Evolutionary conservation across 208 protist genomes (phyloP).

Genomic region (Acanthamoeba royreba): DNA sequence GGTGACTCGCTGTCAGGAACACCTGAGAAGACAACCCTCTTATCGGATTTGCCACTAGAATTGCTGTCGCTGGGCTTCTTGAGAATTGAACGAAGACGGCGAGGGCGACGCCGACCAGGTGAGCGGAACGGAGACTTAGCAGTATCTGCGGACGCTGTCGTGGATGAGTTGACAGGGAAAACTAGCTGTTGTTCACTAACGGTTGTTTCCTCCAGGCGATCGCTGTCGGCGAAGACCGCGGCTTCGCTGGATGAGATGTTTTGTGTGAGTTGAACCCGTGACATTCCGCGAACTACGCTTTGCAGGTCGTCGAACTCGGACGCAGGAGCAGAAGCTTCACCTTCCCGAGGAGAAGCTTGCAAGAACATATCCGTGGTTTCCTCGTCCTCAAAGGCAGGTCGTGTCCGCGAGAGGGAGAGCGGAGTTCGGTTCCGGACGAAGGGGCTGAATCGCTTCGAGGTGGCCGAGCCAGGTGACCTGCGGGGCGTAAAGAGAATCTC

Average conservation of each 20-base stretch:
- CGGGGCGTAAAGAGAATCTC: constrained; percentile 15
- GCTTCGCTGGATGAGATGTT: neutral
- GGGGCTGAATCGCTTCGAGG: neutral
- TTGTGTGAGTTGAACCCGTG: neutral
- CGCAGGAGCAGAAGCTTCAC: neutral
- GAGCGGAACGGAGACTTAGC: neutral
- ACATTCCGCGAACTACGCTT: neutral
- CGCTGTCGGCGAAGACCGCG: neutral
- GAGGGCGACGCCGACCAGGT: neutral
- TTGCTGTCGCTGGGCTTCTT: neutral
- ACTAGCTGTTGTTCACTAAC: neutral
- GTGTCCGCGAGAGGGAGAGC: neutral
- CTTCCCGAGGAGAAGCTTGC: neutral
- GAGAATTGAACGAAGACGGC: neutral
- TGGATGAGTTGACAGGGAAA: neutral
- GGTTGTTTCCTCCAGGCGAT: neutral
- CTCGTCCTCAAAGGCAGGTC: neutral
- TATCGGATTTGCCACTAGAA: neutral
- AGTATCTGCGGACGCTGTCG: neutral
- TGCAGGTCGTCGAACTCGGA: neutral
- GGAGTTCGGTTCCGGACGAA: neutral
- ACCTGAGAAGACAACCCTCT: neutral
- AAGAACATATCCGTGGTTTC: neutral
- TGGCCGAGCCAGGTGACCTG: neutral
- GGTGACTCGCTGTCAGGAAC: neutral